Evolutionary conservation across 805 yeast genomes (phyloP), one percentile per base, ranked within the genome.

Genomic region (Starmera amethionina): DNA sequence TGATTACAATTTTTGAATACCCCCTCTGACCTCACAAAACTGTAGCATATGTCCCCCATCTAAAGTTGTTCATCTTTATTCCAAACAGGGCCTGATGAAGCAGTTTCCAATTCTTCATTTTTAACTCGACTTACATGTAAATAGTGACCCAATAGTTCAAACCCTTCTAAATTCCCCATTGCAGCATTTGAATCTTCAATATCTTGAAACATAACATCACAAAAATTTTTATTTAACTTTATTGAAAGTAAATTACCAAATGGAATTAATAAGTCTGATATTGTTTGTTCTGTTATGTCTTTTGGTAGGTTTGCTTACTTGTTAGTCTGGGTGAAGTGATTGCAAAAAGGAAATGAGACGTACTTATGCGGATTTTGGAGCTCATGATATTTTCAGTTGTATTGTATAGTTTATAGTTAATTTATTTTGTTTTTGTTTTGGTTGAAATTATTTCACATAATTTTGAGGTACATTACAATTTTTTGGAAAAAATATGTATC

Each of bases 181-280:
- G 57, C 54, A 4, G 50, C 49, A 13, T 45, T 38, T 2, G 54
- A 41, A 32, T 54, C 58, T 8, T 38, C 43, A 3, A 49, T 50
- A 10, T 51, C 56, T 35, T 52, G 55, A 33, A 43, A 54, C 30
- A 48, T 51, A 5, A 54, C 31, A 32, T 54, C 57, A 3, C 49
- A 31, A 34, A 41, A 38, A 27, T 38, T 33, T 14, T 40, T 39
- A 13, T 37, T n/a, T 11, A 35, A 15, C 5, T 18, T 19, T 19
- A 42, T 14, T 35, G 38, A 11, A 4, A 51, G 32, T 7, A 54
- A 50, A n/a, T 46, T 45, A 2, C 58, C 58, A 38, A 54, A 54
- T 5, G 54, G 39, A 4, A 49, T 9, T 29, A 54, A 51, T 7
- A 54, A 39, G 0, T 49, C 39, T 6, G 43, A 30, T 1, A 54